Evolutionary conservation across 2,329 filamentous ascomycete genomes (phyloP).

Genomic region (Verticillium dahliae): DNA sequence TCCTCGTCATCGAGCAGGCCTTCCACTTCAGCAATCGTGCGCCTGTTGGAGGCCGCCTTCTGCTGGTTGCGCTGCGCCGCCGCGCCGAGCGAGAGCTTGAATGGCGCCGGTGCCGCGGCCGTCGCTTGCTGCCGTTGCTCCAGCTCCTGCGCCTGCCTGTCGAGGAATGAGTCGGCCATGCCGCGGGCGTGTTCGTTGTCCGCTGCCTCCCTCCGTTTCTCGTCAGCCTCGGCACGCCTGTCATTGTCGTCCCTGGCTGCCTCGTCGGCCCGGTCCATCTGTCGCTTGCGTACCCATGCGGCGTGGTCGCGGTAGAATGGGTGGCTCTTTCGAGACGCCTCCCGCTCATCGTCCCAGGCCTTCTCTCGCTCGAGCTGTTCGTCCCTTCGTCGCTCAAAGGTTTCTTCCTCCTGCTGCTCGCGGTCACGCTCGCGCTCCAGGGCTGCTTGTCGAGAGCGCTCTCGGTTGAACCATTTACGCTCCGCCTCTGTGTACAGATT

Average conservation of each 20-base stretch:
- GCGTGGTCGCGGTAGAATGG: conserved; percentile 85
- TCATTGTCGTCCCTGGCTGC: conserved; percentile 75
- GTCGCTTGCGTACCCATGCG: conserved; percentile 77
- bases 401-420: conserved; percentile 67
- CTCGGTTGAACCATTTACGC: conserved; percentile 83
- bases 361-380: conserved; percentile 57
- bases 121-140: conserved; percentile 37
- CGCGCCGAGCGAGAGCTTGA: conserved; percentile 89
- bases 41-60: conserved; percentile 51
- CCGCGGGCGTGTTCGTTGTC: conserved; percentile 73
- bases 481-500: conserved; percentile 80
- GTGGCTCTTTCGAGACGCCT: conserved; percentile 63
- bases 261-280: conserved; percentile 66
- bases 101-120: conserved; percentile 54
- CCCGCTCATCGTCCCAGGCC: conserved; percentile 88
- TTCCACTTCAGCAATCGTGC: conserved; percentile 90
- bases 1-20: conserved; percentile 93
- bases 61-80: conserved; percentile 69
- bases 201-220: conserved; percentile 61
- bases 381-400: conserved; percentile 58
- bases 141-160: conserved; percentile 74
- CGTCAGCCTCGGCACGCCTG: conserved; percentile 69
- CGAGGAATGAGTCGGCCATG: conserved; percentile 86
- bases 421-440: conserved; percentile 78
- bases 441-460: conserved; percentile 75